Evolutionary conservation across 306 rosid species (phyloP), one percentile per base, ranked within the genome.

Genomic region (Fragaria iinumae): DNA sequence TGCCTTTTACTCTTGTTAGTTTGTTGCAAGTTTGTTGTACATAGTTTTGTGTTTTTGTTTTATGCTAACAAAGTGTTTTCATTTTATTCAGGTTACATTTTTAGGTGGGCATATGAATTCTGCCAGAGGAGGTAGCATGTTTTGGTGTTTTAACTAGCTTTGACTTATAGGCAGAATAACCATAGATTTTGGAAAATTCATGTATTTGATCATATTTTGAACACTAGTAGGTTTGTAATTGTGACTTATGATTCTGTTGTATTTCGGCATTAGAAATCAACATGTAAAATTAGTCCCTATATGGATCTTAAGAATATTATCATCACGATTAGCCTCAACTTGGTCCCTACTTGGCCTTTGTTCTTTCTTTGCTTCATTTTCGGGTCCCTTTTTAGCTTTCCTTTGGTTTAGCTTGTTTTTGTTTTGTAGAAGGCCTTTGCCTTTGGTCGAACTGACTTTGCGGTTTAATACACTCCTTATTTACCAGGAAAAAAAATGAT

Each of bases 241-340:
- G 38, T 71, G 75, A 39, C 41, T 14, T 73, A 23, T 9, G 14
- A 38, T 45, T 59, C 53, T 23, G 55, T 56, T 72, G 68, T 56
- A 21, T 56, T 41, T 57, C 18, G 6, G 3, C 41, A 2, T 3
- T 17, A 74, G 77, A 16, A 16, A 23, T 60, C 23, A 63, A 44
- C 45, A 2, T 11, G 34, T 18, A 45, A 39, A 52, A 62, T 45
- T n/a, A 32, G 34, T 32, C 8, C 8, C 9, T 39, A 5, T 38
- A 38, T 38, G 7, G 41, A 5, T 38, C 45, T 43, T 43, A 1
- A 8, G 45, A 43, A 43, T 43, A 8, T 43, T 43, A 43, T 43
- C 44, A 41, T 41, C 45, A 43, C 9, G 45, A 43, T 43, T 8
- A 41, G 45, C 8, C 8, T 29, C 32, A 41, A 41, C 9, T 41